Conservation (phyloP, 1,139 yeast species). For the Candida sanyaensis region DNA sequence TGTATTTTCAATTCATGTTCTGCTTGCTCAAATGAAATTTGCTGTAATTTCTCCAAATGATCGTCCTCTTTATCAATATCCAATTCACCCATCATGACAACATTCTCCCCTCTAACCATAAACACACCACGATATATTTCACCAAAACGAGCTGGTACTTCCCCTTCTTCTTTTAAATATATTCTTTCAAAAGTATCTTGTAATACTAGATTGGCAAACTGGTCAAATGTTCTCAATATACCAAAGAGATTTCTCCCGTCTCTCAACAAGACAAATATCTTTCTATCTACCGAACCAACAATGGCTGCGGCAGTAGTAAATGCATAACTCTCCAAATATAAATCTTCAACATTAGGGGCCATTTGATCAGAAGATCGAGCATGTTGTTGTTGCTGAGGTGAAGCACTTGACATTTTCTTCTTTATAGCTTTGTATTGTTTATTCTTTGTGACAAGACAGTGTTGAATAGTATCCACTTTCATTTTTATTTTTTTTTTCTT, state of each 20-base stretch:
- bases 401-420: conserved; percentile 17
- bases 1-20: conserved; percentile 41
- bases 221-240: conserved; percentile 92
- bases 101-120: conserved; percentile 95
- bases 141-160: conserved; percentile 57
- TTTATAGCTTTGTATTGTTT: not conserved
- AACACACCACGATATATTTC: conserved; percentile 79
- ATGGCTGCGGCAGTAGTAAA: conserved; percentile 97
- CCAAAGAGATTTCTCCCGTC: conserved; percentile 92
- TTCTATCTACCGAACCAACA: conserved; percentile 90
- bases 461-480: not conserved
- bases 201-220: conserved; percentile 87
- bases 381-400: conserved; percentile 18
- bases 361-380: conserved; percentile 19
- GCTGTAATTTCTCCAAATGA: conserved; percentile 57
- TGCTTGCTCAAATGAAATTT: conserved; percentile 65
- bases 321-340: conserved; percentile 70
- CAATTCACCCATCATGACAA: conserved; percentile 92
- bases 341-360: conserved; percentile 47
- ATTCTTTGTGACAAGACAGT: not conserved
- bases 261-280: conserved; percentile 80
- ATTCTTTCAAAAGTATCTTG: conserved; percentile 91
- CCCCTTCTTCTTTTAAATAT: conserved; percentile 44
- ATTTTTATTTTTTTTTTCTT: not conserved
- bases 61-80: conserved; percentile 87